Conservation (phyloP, 306 rosid genomes). For the Echinosophora koreensis region DNA sequence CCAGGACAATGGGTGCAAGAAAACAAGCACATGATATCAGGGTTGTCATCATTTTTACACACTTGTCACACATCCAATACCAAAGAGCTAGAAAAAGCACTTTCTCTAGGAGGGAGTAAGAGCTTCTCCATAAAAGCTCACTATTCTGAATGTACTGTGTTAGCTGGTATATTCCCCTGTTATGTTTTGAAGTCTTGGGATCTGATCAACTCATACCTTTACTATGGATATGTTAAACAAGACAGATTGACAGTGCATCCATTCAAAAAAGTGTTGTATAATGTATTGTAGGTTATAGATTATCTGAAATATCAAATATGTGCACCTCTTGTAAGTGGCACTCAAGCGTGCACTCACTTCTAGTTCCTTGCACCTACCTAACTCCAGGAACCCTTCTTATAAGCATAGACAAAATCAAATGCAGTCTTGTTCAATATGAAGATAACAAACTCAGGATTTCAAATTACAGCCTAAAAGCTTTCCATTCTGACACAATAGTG, state of each 20-base stretch:
- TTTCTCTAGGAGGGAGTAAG: neutral
- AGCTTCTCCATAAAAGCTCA: neutral
- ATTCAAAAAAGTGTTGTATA: neutral
- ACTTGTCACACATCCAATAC: neutral
- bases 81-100: neutral
- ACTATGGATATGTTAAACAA: neutral
- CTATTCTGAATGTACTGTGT: neutral
- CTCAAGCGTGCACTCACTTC: neutral
- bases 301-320: neutral
- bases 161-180: neutral
- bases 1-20: neutral
- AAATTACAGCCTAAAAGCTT: neutral
- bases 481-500: slow-evolving; percentile 3
- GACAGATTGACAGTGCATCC: neutral
- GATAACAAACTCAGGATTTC: neutral
- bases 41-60: neutral
- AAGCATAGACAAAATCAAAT: slow-evolving; percentile 9
- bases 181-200: neutral
- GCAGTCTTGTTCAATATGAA: slow-evolving; percentile 1
- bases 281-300: neutral
- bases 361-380: neutral
- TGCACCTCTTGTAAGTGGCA: neutral
- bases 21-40: neutral
- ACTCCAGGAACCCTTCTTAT: neutral
- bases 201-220: neutral